A percentile compares a stretch with the other conserved stretches of the same genome.
phyloP scores from a whole-genome alignment of 768 basidiomycete species.

The Infundibulicybe gibba region DNA sequence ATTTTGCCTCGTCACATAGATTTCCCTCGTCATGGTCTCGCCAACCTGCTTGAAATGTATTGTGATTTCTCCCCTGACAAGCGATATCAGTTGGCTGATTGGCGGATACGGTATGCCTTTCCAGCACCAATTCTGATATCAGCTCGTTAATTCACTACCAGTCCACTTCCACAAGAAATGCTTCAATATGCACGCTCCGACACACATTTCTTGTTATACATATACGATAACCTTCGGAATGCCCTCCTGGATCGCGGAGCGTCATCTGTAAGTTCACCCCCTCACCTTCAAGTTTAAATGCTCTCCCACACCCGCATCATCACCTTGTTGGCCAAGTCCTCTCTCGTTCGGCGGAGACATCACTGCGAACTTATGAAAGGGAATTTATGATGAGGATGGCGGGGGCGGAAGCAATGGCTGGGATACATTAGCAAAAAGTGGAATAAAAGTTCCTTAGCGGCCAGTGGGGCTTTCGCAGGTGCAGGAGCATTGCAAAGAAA shows the following conservation, averaged over 20 bases:
- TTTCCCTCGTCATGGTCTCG: slow-evolving; percentile 81
- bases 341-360: slow-evolving; percentile 71
- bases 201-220: slow-evolving; percentile 91
- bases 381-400: slow-evolving; percentile 65
- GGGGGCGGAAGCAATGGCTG: slow-evolving; percentile 73
- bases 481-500: slow-evolving; percentile 44
- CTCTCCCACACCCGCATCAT: slow-evolving; percentile 21
- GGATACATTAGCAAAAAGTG: slow-evolving; percentile 79
- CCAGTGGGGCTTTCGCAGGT: slow-evolving; percentile 29
- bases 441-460: slow-evolving; percentile 61
- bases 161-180: slow-evolving; percentile 88
- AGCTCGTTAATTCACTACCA: slow-evolving; percentile 11
- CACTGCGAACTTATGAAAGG: slow-evolving; percentile 64
- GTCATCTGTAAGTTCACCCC: slow-evolving; percentile 33
- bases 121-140: neutral
- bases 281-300: slow-evolving; percentile 30
- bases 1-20: slow-evolving; percentile 38
- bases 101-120: slow-evolving; percentile 76
- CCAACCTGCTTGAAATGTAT: slow-evolving; percentile 81
- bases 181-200: slow-evolving; percentile 90
- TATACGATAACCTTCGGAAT: slow-evolving; percentile 89
- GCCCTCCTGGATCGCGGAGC: slow-evolving; percentile 70
- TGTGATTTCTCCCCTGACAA: slow-evolving; percentile 92
- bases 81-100: slow-evolving; percentile 94
- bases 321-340: slow-evolving; percentile 60